These are phyloP conservation scores for Thymus mandschuricus DNA, from an alignment of 257 asterid genomes.

Conservation along the genomic window DNA sequence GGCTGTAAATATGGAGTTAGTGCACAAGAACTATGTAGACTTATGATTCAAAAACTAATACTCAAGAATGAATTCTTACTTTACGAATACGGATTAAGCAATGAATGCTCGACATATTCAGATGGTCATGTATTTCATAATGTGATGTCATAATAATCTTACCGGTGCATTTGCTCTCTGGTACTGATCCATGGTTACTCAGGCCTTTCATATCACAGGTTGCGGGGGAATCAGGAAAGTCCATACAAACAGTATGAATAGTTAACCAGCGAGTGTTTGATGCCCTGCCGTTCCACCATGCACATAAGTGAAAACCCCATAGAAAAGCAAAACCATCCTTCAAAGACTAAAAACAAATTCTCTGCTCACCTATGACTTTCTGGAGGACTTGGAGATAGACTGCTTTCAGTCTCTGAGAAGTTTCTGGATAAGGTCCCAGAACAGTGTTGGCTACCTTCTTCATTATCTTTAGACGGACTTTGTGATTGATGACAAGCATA, in stretches of 20 bases:
- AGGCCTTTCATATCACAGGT: slow-evolving; percentile 47
- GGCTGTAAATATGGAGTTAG: neutral
- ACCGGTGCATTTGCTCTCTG: slow-evolving; percentile 37
- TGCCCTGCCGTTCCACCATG: slow-evolving; percentile 39
- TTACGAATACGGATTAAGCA: neutral
- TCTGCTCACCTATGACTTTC: slow-evolving; percentile 40
- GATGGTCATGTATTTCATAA: neutral
- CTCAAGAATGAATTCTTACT: neutral
- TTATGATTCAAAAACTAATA: neutral
- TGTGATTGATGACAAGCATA: slow-evolving; percentile 34
- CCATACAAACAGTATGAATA: slow-evolving; percentile 68
- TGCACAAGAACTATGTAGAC: neutral
- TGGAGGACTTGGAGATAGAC: slow-evolving; percentile 43
- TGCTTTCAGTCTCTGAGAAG: slow-evolving; percentile 42
- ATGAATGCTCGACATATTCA: neutral
- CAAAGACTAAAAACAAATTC: neutral
- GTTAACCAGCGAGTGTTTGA: slow-evolving; percentile 59
- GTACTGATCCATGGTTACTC: slow-evolving; percentile 33
- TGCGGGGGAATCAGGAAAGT: slow-evolving; percentile 49
- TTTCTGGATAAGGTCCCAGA: slow-evolving; percentile 37
- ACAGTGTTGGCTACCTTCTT: slow-evolving; percentile 30
- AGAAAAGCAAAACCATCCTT: slow-evolving; percentile 2
- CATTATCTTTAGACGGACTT: slow-evolving; percentile 32
- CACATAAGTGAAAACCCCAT: slow-evolving; percentile 16
- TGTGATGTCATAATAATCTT: slow-evolving; percentile 24